Conservation (phyloP, 805 yeast species). For the Saturnispora zaruensis region DNA sequence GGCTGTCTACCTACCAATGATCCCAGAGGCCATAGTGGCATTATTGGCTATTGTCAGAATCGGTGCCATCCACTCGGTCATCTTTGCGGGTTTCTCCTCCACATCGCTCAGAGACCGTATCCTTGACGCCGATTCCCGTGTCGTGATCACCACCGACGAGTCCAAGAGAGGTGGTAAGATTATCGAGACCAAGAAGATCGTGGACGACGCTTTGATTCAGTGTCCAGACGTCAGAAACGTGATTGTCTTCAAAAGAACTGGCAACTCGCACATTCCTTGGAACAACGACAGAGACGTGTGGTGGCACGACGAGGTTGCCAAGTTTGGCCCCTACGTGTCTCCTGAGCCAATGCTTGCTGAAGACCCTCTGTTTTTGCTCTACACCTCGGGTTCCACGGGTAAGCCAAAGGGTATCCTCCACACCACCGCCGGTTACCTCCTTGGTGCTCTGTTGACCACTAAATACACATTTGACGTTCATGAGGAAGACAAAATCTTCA, state of each 20-base stretch:
- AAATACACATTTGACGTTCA: slow-evolving; percentile 72
- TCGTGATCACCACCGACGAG: slow-evolving; percentile 75
- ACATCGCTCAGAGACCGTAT: slow-evolving; percentile 66
- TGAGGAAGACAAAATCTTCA: slow-evolving; percentile 64
- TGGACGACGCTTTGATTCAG: slow-evolving; percentile 65
- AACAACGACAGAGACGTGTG: slow-evolving; percentile 56
- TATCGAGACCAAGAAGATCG: slow-evolving; percentile 71
- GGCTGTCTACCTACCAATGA: slow-evolving; percentile 82
- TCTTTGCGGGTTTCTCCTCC: slow-evolving; percentile 77
- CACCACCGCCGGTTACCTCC: slow-evolving; percentile 69
- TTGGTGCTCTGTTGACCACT: slow-evolving; percentile 67
- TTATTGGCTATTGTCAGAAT: slow-evolving; percentile 70
- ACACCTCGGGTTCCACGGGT: slow-evolving; percentile 85
- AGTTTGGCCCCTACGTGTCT: slow-evolving; percentile 62
- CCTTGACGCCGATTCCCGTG: slow-evolving; percentile 60
- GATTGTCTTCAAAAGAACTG: slow-evolving; percentile 67
- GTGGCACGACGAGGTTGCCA: slow-evolving; percentile 65
- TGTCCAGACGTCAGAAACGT: slow-evolving; percentile 64
- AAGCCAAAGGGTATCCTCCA: slow-evolving; percentile 84
- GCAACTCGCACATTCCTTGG: slow-evolving; percentile 44
- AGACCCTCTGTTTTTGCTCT: slow-evolving; percentile 71
- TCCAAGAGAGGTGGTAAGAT: slow-evolving; percentile 77
- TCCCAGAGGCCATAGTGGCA: slow-evolving; percentile 68
- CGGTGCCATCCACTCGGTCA: slow-evolving; percentile 80
- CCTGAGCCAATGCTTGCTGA: slow-evolving; percentile 71